Evolutionary conservation across 1,284 basidiomycete genomes (phyloP), one percentile per base, ranked within the genome.

Genomic region (Xanthoconium separans): DNA sequence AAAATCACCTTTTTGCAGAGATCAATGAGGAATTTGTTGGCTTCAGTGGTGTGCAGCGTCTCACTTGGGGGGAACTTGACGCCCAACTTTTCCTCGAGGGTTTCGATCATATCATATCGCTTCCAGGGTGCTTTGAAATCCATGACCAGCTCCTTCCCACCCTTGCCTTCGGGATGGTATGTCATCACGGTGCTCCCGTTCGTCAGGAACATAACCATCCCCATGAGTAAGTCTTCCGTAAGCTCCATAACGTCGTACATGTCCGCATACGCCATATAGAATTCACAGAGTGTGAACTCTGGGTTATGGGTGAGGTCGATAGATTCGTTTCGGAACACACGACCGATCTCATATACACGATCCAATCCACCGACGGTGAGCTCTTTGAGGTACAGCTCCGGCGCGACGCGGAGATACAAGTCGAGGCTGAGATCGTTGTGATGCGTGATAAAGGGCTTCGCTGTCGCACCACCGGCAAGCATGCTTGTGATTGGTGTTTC

Each of bases 191-290:
- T 95, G 63, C 79, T 80, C 13, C 94, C 93, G 44, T 86, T 83
- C 0, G 85, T 97, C 53, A 99, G 74, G 64, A 82, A 84, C 82
- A 90, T 92, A 70, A 98, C 96, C 71, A 99, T 77, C 6, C 95
- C 93, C 67, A 95, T 92, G 39, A 98, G 74, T 79, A 99, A 81
- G 45, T 77, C 77, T 76, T 99, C 97, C 36, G 96, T 99, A 61
- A 99, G 83, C 55, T 98, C 95, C 96, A 99, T 98, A 57, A 99
- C 61, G 70, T 99, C 97, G 78, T 95, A 92, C 94, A 98, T 97
- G 74, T 99, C 96, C 59, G 96, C 96, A 69, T 98, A 99, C 29
- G 96, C 96, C 96, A 99, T 99, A 73, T 99, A 99, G 76, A 99
- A 99, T 78, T 99, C 96, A 82, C 96, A 99, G 74, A 98, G 97